These are phyloP conservation scores for Lentinula boryana DNA, from an alignment of 768 basidiomycete genomes.

Conservation along the genomic window DNA sequence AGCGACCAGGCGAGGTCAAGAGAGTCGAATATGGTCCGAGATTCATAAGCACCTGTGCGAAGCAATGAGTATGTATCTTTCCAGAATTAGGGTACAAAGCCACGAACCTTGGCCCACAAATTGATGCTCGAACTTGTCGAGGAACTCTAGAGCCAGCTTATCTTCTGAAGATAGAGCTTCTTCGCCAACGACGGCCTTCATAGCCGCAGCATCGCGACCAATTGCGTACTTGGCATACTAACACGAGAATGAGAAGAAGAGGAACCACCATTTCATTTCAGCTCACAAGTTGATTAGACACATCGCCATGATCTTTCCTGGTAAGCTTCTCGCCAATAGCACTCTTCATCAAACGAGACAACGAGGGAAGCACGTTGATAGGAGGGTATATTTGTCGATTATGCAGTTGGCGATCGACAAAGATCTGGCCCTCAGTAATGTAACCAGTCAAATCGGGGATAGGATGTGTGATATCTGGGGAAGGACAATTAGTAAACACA, in stretches of 20 bases:
- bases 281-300: slow-evolving; percentile 94
- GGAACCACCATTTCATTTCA: slow-evolving; percentile 3
- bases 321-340: slow-evolving; percentile 98
- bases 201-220: slow-evolving; percentile 92
- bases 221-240: slow-evolving; percentile 99
- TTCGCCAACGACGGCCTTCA: slow-evolving; percentile 99
- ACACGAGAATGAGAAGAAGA: slow-evolving; percentile 3
- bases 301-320: slow-evolving; percentile 97
- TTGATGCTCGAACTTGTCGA: slow-evolving; percentile 95
- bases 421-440: slow-evolving; percentile 99
- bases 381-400: slow-evolving; percentile 98
- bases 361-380: slow-evolving; percentile 97
- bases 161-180: slow-evolving; percentile 94
- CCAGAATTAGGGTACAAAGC: slow-evolving; percentile 3
- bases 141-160: slow-evolving; percentile 93
- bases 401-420: slow-evolving; percentile 94
- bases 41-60: slow-evolving; percentile 79
- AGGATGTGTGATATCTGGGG: slow-evolving; percentile 96
- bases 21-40: slow-evolving; percentile 94
- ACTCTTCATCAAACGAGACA: slow-evolving; percentile 99
- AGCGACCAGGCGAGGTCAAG: slow-evolving; percentile 96
- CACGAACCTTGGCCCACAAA: slow-evolving; percentile 91
- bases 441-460: slow-evolving; percentile 99
- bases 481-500: slow-evolving; percentile 8
- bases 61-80: neutral